phyloP scores from a whole-genome alignment of 345 rosid genomes.

The Trapa bicornis region DNA sequence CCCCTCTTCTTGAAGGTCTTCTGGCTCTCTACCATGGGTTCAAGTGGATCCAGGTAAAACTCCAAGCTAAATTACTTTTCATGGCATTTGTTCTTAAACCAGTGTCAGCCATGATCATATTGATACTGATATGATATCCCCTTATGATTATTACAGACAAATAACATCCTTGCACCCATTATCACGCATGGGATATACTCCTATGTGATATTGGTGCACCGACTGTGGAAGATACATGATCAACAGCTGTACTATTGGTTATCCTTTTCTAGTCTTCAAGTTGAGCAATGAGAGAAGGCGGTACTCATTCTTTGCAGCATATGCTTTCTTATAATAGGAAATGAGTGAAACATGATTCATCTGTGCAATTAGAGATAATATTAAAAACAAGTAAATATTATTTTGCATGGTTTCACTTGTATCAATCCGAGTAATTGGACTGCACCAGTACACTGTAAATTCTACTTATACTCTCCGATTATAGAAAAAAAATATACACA shows the following conservation, averaged over 20 bases:
- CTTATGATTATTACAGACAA: constrained; percentile 34
- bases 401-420: too few species aligned
- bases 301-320: constrained; percentile 92
- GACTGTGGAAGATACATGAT: constrained; percentile 85
- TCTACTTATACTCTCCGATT: too few species aligned
- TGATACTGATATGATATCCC: background rate
- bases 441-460: too few species aligned
- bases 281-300: constrained; percentile 69
- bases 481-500: too few species aligned
- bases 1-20: constrained; percentile 89
- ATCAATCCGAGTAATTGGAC: too few species aligned
- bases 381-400: too few species aligned
- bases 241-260: constrained; percentile 28
- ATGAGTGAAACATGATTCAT: background rate
- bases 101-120: background rate
- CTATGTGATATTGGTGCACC: constrained; percentile 69
- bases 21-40: constrained; percentile 85
- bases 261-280: constrained; percentile 34
- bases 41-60: constrained; percentile 79
- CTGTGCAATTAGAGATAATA: too few species aligned
- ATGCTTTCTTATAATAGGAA: constrained; percentile 35
- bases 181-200: constrained; percentile 90
- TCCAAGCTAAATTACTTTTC: background rate
- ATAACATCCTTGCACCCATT: constrained; percentile 77
- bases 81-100: background rate